Evolutionary conservation across 192 early-diverging fungal genomes (phyloP).

Genomic region (Geosiphon pyriformis): DNA sequence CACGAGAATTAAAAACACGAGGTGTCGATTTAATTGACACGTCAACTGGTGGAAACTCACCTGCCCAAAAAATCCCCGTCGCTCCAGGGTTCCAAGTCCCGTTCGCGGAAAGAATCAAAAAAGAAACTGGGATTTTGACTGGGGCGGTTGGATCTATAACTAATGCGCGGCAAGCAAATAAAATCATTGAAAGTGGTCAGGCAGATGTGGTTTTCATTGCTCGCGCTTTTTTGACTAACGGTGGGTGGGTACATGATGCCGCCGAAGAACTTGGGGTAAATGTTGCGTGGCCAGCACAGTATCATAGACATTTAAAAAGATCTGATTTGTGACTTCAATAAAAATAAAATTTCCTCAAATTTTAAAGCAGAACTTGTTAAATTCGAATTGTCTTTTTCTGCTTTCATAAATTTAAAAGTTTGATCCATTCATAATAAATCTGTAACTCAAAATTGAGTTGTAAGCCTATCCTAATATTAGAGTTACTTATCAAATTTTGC

Average conservation of each 20-base stretch:
- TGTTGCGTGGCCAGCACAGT: slow-evolving; percentile 60
- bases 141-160: slow-evolving; percentile 72
- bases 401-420: no score
- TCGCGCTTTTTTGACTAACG: slow-evolving; percentile 64
- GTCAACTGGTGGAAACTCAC: slow-evolving; percentile 70
- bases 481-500: no score
- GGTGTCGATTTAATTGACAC: slow-evolving; percentile 88
- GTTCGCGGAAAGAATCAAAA: slow-evolving; percentile 58
- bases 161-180: slow-evolving; percentile 59
- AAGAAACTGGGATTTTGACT: slow-evolving; percentile 49
- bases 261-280: slow-evolving; percentile 62
- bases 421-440: no score
- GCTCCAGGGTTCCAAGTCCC: slow-evolving; percentile 62
- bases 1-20: slow-evolving; percentile 44
- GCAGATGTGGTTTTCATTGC: slow-evolving; percentile 76
- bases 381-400: no score
- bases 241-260: slow-evolving; percentile 61
- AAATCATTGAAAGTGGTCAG: slow-evolving; percentile 49
- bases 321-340: no score
- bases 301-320: no score
- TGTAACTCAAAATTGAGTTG: no score
- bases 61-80: slow-evolving; percentile 45
- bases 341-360: no score
- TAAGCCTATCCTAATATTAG: no score
- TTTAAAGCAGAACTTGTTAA: no score